Evolutionary conservation across 108 stramenopile species (phyloP), one percentile per base, ranked within the genome.

Genomic region (Skeletonema menzelii): DNA sequence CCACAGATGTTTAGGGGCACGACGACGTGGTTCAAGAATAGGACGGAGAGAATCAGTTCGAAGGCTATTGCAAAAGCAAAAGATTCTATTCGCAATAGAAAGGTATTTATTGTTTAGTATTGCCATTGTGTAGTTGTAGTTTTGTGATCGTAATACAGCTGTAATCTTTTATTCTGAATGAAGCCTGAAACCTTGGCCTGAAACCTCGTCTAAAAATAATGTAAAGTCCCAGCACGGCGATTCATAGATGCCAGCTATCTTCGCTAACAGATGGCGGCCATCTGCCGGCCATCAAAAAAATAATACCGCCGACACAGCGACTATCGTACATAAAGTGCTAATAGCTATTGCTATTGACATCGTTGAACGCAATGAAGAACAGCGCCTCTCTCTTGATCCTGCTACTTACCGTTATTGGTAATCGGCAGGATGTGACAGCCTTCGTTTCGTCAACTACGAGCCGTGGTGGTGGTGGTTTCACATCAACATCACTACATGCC

Each of bases 41-140:
- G 49, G 22, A 53, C 49, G 8, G 17, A 53, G 8, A 53, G 20
- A 2, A 53, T 53, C 1, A 53, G 49, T 53, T 53, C 49, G 3
- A 53, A 53, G 49, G 22, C 49, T 53, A 22, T 53, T 53, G 22
- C 49, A 53, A 53, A 53, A 22, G 49, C 49, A 53, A 53, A 53
- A 22, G 8, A 22, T 22, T 20, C 49, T 53, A 53, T 53, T 53
- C 49, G 22, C 49, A 53, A 22, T 53, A 53, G 49, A 53, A 53
- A 53, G 4, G 22, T 65, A 22, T n/a, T 53, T 65, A 22, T n/a
- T 53, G 3, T 15, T 22, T 26, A n/a, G n/a, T n/a, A n/a, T n/a
- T n/a, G n/a, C n/a, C n/a, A 26, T 53, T 22, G 49, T 53, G n/a
- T 53, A 53, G 49, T 22, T 30, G 4, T 30, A 30, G n/a, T n/a